Base-by-base conservation (phyloP, 257 asterid species). In the Henckelia pumila region DNA sequence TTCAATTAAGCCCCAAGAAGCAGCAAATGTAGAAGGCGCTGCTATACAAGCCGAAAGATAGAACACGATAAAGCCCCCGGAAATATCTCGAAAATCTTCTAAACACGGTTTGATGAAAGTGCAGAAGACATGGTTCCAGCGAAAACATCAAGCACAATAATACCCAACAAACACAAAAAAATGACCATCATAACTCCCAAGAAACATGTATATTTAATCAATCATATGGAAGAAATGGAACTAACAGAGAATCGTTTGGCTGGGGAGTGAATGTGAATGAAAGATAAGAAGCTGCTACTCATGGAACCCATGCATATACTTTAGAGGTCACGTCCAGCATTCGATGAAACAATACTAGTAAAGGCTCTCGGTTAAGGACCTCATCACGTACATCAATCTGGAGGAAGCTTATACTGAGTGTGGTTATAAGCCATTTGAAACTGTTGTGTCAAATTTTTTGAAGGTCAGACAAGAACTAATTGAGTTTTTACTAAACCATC, bases 361-460 rank as follows among this genome's bases (percentile, higher is more conserved):
- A 1, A 44, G 19, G 52, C 20, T 44, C 52, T 10, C 60, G 13
- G 10, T 47, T 14, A 23, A 37, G 14, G 19, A 56, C 20, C 56
- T 28, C 50, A 30, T 61, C 35, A 22, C 26, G 44, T 28, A 52
- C 53, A 53, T 8, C 5, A 33, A 32, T 4, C 7, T 21, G 16
- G 35, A 55, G 23, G 35, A 7, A 56, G 35, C 55, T 20, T 22
- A 21, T 10, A 16, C n/a, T 20, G 25, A 7, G 59, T n/a, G 55
- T 71, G 69, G 59, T 47, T 49, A 37, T 16, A 62, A 49, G 49
- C 22, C 14, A 28, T 69, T 25, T 10, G 47, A 56, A 57, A 66
- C 68, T 69, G 61, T 33, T 28, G 6, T 44, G 20, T 14, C 20
- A 0, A 37, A 66, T 61, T 53, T 73, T 20, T 22, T 32, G 50